Percentiles rank a stretch among this genome's conserved stretches.
These are phyloP conservation scores for Mycosphaerella sp. DNA, from an alignment of 2,329 filamentous ascomycete species.

Conservation along the genomic window DNA sequence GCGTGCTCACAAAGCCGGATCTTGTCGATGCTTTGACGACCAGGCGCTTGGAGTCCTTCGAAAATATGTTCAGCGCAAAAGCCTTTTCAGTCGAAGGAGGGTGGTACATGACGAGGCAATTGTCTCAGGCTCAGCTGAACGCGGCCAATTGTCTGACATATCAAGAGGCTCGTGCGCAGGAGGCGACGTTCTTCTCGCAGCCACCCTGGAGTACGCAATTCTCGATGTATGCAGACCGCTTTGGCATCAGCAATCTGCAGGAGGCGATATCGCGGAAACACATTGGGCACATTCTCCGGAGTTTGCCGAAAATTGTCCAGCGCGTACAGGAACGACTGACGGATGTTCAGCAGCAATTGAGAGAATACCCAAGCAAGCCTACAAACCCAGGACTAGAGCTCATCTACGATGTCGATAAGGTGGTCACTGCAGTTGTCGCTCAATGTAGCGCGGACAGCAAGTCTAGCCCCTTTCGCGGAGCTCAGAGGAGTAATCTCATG, in stretches of 20 bases:
- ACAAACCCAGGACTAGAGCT: slow-evolving; percentile 62
- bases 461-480: slow-evolving; percentile 37
- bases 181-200: slow-evolving; percentile 46
- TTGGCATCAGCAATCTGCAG: slow-evolving; percentile 50
- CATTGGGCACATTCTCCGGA: slow-evolving; percentile 40
- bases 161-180: slow-evolving; percentile 42
- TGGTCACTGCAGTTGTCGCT: slow-evolving; percentile 50
- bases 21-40: slow-evolving; percentile 45
- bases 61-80: slow-evolving; percentile 46
- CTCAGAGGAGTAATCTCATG: slow-evolving; percentile 42
- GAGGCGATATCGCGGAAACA: slow-evolving; percentile 44
- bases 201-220: slow-evolving; percentile 45
- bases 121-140: slow-evolving; percentile 48
- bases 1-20: slow-evolving; percentile 79
- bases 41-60: slow-evolving; percentile 26
- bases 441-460: slow-evolving; percentile 48
- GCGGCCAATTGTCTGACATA: slow-evolving; percentile 37
- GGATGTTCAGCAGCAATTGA: slow-evolving; percentile 51
- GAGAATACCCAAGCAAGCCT: slow-evolving; percentile 55
- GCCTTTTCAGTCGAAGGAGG: slow-evolving; percentile 62
- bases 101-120: slow-evolving; percentile 69
- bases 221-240: slow-evolving; percentile 37
- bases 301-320: slow-evolving; percentile 38
- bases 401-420: slow-evolving; percentile 51
- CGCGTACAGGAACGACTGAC: slow-evolving; percentile 45